These are phyloP conservation scores for Uncinocarpus reesii DNA, from an alignment of 2,329 filamentous ascomycete species.

Conservation along the genomic window DNA sequence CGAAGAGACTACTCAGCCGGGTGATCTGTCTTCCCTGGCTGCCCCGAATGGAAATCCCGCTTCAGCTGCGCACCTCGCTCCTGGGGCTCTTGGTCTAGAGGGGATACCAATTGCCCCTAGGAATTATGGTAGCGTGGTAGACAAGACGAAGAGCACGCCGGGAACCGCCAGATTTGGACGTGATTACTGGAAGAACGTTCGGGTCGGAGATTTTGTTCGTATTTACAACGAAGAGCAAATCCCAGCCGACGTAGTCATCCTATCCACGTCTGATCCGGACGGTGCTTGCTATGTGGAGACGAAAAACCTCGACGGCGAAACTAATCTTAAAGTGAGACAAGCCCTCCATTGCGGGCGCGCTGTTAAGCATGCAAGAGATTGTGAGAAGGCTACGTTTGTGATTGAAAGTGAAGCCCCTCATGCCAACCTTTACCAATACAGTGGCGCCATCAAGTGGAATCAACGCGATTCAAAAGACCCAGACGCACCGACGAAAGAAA, in stretches of 20 bases:
- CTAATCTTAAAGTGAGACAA: constrained; percentile 89
- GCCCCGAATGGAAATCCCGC: constrained; percentile 1
- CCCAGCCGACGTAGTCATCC: constrained; percentile 81
- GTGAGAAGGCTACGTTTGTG: constrained; percentile 74
- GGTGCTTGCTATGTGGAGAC: constrained; percentile 96
- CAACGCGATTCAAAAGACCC: constrained; percentile 58
- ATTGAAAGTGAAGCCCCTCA: constrained; percentile 88
- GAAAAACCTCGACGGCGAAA: constrained; percentile 96
- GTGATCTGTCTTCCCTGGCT: not conserved
- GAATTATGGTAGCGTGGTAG: constrained; percentile 60
- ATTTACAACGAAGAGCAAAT: constrained; percentile 94
- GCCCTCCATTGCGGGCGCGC: constrained; percentile 74
- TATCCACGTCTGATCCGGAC: constrained; percentile 87
- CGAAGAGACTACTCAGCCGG: not conserved
- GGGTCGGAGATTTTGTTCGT: constrained; percentile 92
- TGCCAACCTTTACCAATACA: constrained; percentile 92
- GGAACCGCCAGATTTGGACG: constrained; percentile 79
- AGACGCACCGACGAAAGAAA: constrained; percentile 55
- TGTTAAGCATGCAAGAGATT: constrained; percentile 81
- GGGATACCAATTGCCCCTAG: constrained; percentile 21
- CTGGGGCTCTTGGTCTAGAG: constrained; percentile 1
- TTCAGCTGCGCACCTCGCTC: not conserved
- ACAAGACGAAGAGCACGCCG: constrained; percentile 53
- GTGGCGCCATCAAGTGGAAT: constrained; percentile 75
- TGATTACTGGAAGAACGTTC: constrained; percentile 88